phyloP scores from a whole-genome alignment of 2,329 filamentous ascomycete genomes.

The Neofusicoccum kwambonambiense region DNA sequence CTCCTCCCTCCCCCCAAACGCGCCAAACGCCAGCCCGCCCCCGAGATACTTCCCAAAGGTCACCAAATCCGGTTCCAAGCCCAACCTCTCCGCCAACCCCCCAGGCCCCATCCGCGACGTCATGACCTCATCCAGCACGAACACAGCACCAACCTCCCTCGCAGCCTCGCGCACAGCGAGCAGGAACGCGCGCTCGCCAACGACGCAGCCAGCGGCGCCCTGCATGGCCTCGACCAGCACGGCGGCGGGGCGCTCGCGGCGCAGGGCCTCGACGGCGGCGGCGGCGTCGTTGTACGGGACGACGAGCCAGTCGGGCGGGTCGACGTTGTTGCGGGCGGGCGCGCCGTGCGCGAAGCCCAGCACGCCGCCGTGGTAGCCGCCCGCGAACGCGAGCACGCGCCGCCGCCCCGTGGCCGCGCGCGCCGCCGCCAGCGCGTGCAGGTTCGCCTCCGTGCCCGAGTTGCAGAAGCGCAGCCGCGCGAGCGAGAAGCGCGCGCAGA shows the following conservation, averaged over 20 bases:
- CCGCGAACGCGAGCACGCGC: conserved; percentile 52
- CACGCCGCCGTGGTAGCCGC: conserved; percentile 56
- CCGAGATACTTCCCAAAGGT: conserved; percentile 67
- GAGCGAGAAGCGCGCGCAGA: conserved; percentile 27
- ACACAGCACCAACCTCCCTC: conserved; percentile 51
- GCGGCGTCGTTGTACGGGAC: conserved; percentile 61
- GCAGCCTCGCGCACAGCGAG: conserved; percentile 50
- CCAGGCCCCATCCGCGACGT: conserved; percentile 58
- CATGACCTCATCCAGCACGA: conserved; percentile 73
- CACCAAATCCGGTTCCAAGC: conserved; percentile 59
- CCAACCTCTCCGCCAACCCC: conserved; percentile 48
- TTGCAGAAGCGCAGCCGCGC: conserved; percentile 29
- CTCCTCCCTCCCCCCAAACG: conserved; percentile 60
- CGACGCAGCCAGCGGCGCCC: conserved; percentile 59
- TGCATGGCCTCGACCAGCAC: conserved; percentile 68
- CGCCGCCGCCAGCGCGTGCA: conserved; percentile 38
- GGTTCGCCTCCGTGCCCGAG: conserved; percentile 31
- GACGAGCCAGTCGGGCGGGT: conserved; percentile 57
- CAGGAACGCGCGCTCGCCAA: conserved; percentile 54
- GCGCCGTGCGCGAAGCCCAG: conserved; percentile 46
- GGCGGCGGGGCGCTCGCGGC: conserved; percentile 51
- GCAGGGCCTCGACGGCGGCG: conserved; percentile 46
- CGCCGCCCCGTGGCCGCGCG: conserved; percentile 47
- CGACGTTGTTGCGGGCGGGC: conserved; percentile 48
- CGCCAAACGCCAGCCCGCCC: conserved; percentile 65